phyloP scores from a whole-genome alignment of 2,329 filamentous ascomycete species.

The Colletotrichum sp. region DNA sequence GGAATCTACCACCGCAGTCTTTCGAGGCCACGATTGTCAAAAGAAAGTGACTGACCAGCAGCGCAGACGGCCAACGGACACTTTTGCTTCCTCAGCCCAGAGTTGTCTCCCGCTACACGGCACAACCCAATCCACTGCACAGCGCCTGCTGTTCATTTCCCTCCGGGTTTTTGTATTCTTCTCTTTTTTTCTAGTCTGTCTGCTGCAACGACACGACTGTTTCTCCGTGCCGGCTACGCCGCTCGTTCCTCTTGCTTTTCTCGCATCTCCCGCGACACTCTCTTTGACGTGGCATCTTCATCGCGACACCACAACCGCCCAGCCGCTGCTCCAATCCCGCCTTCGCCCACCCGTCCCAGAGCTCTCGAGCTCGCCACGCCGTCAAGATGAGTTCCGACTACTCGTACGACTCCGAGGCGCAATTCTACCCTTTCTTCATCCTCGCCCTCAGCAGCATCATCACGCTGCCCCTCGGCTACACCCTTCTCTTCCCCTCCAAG shows the following conservation, averaged over 20 bases:
- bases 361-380: slow-evolving; percentile 34
- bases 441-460: slow-evolving; percentile 87
- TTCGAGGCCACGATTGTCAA: slow-evolving; percentile 41
- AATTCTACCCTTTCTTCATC: slow-evolving; percentile 99
- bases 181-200: background rate
- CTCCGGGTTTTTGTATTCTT: background rate
- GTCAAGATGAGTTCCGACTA: slow-evolving; percentile 89
- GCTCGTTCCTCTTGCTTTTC: background rate
- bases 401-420: slow-evolving; percentile 96
- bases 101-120: background rate
- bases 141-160: background rate
- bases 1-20: slow-evolving; percentile 19
- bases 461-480: slow-evolving; percentile 90
- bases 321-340: background rate
- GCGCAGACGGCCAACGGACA: background rate
- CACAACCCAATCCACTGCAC: background rate
- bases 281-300: slow-evolving; percentile 2
- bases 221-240: background rate
- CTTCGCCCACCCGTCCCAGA: slow-evolving; percentile 22
- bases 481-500: slow-evolving; percentile 78
- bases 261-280: background rate
- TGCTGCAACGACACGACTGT: background rate
- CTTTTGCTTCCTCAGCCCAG: background rate
- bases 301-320: background rate
- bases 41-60: slow-evolving; percentile 14